Conservation (phyloP, 2,329 filamentous ascomycete genomes). For the Boeremia exigua region DNA sequence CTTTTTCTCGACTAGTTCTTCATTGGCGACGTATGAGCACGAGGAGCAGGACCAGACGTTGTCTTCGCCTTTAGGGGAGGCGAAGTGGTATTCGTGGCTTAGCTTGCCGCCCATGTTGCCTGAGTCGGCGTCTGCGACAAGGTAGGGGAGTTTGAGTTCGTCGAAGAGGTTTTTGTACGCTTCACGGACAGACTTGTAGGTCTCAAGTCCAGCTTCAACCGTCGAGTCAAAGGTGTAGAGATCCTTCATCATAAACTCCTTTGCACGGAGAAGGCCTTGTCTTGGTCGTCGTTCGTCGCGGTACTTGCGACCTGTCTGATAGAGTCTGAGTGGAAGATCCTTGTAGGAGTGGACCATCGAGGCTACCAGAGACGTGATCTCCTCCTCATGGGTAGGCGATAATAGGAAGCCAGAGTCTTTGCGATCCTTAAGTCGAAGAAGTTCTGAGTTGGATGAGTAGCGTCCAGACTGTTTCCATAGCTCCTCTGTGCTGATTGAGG, state of each 20-base stretch:
- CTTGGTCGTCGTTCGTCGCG: conserved; percentile 89
- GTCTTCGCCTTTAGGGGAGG: conserved; percentile 82
- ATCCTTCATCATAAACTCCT: conserved; percentile 98
- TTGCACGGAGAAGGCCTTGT: conserved; percentile 83
- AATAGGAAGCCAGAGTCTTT: conserved; percentile 77
- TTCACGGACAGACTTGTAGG: conserved; percentile 75
- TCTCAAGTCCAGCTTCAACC: conserved; percentile 71
- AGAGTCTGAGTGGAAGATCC: conserved; percentile 82
- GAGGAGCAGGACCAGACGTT: conserved; percentile 75
- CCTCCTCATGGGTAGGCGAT: conserved; percentile 94
- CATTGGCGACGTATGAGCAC: conserved; percentile 83
- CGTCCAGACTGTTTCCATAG: conserved; percentile 87
- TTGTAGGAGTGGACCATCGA: conserved; percentile 80
- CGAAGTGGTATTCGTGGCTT: conserved; percentile 94
- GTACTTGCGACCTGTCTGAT: conserved; percentile 94
- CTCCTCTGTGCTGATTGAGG: conserved; percentile 82
- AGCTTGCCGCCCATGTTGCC: conserved; percentile 94
- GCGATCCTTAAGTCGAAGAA: conserved; percentile 82
- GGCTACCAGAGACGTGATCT: conserved; percentile 84
- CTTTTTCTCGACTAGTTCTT: conserved; percentile 73
- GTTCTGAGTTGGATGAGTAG: conserved; percentile 77
- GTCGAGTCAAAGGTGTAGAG: conserved; percentile 91
- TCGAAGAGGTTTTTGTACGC: conserved; percentile 81
- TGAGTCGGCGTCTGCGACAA: conserved; percentile 88
- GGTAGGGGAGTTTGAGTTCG: conserved; percentile 80